Conservation (phyloP, 169 alveolate genomes). For the Eimeria falciformis region DNA sequence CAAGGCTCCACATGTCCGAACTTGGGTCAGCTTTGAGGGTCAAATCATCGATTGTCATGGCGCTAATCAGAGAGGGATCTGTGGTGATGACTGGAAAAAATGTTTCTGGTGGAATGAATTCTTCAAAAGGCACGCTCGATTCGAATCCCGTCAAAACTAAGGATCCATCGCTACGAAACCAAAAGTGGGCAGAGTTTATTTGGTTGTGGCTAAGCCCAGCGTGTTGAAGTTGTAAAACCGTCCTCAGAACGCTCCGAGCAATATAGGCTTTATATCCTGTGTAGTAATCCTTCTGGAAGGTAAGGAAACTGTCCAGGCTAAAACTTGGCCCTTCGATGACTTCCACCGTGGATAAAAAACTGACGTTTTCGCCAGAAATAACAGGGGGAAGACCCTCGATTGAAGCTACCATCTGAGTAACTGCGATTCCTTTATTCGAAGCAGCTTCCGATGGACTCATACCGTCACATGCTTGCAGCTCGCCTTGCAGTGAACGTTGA, state of each 20-base stretch:
- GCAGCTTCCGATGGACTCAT: neutral
- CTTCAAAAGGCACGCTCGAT: slow-evolving; percentile 21
- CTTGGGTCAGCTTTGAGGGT: neutral
- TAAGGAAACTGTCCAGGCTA: neutral
- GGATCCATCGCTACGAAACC: neutral
- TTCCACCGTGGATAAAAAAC: slow-evolving; percentile 10
- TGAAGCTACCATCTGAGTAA: neutral
- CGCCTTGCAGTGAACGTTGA: neutral
- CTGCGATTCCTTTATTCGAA: neutral
- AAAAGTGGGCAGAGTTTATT: neutral
- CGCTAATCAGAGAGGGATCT: neutral
- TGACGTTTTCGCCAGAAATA: neutral
- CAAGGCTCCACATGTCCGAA: slow-evolving; percentile 50
- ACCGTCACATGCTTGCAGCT: neutral
- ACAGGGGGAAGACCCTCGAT: neutral
- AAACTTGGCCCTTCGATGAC: neutral
- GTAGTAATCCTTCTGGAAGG: neutral
- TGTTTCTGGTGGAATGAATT: neutral
- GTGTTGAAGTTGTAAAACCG: slow-evolving; percentile 28
- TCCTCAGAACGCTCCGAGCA: slow-evolving; percentile 7
- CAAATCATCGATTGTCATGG: neutral
- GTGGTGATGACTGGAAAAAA: slow-evolving; percentile 1
- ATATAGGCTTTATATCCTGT: slow-evolving; percentile 30
- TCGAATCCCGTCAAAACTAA: slow-evolving; percentile 12
- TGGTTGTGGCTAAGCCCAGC: slow-evolving; percentile 46